Conservation (phyloP, 2,329 filamentous ascomycete genomes). For the Westerdykella ornata region DNA sequence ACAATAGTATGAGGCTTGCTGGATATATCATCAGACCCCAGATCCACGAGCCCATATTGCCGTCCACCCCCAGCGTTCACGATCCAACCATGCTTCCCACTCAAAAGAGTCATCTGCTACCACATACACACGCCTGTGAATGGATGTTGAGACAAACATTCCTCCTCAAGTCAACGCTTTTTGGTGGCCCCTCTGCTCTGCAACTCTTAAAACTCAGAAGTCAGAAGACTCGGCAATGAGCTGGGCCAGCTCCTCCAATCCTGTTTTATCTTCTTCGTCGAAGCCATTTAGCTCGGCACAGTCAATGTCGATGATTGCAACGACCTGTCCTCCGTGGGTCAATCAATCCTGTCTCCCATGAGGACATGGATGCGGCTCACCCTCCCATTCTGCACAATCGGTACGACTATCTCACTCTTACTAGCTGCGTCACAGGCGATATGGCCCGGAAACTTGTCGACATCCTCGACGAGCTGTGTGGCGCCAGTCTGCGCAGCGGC, state of each 20-base stretch:
- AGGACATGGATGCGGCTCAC: constrained; percentile 25
- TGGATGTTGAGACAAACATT: too few relatives aligned
- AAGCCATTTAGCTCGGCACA: constrained; percentile 63
- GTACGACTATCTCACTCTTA: constrained; percentile 76
- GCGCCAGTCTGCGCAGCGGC: constrained; percentile 53
- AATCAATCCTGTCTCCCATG: constrained; percentile 9
- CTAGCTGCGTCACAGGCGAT: constrained; percentile 74
- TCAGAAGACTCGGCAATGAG: constrained; percentile 31
- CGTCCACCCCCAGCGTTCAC: too few relatives aligned
- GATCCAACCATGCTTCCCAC: too few relatives aligned
- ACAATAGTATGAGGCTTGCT: too few relatives aligned
- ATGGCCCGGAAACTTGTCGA: constrained; percentile 69
- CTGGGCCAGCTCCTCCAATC: constrained; percentile 55
- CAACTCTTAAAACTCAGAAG: constrained; percentile 13
- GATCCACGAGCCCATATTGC: too few relatives aligned
- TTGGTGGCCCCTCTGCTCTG: too few relatives aligned
- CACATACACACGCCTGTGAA: too few relatives aligned
- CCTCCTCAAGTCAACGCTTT: too few relatives aligned
- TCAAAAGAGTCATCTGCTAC: too few relatives aligned
- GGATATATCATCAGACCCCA: too few relatives aligned
- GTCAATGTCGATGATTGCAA: constrained; percentile 75
- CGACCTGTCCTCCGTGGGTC: constrained; percentile 40
- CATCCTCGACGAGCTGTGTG: constrained; percentile 63
- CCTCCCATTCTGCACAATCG: constrained; percentile 51
- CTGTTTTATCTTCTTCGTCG: constrained; percentile 58